Evolutionary conservation across 768 basidiomycete species (phyloP).

Genomic region (Neoboletus brunneissimus): DNA sequence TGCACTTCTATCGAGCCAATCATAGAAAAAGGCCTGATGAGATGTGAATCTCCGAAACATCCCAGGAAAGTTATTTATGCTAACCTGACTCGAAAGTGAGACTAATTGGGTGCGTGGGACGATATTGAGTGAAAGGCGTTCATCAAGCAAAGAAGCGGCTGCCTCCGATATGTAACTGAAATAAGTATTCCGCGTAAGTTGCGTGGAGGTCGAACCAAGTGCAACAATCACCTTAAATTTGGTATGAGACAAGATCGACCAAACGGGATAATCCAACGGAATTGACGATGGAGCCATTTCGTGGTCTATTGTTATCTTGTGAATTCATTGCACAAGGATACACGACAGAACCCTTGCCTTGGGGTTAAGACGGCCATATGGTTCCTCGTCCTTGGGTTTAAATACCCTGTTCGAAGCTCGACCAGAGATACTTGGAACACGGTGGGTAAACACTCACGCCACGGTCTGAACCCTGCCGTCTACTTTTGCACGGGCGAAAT

Average conservation of each 20-base stretch:
- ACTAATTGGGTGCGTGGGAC: constrained; percentile 86
- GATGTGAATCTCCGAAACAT: constrained; percentile 1
- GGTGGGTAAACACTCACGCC: constrained; percentile 49
- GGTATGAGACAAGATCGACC: constrained; percentile 88
- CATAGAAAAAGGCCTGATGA: constrained; percentile 82
- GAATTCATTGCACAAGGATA: neutral
- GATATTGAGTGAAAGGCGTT: constrained; percentile 68
- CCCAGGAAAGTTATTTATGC: constrained; percentile 3
- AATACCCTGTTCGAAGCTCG: constrained; percentile 58
- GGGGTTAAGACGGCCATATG: constrained; percentile 84
- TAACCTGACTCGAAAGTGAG: constrained; percentile 69
- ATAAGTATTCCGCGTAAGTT: neutral
- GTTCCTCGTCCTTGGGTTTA: constrained; percentile 90
- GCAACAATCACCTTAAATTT: constrained; percentile 62
- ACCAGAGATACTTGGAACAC: neutral
- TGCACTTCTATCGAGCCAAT: constrained; percentile 82
- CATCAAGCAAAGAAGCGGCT: constrained; percentile 81
- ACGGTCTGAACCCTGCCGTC: constrained; percentile 76
- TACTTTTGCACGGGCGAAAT: constrained; percentile 84
- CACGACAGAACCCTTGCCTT: constrained; percentile 47
- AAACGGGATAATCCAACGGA: constrained; percentile 88
- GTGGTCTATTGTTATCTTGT: constrained; percentile 54
- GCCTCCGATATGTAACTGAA: constrained; percentile 84
- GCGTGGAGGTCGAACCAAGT: neutral
- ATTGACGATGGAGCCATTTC: constrained; percentile 87